A percentile compares a stretch with the other conserved stretches of the same genome.
Conservation (phyloP, 495 filamentous ascomycete species). For the Terfezia claveryi region DNA sequence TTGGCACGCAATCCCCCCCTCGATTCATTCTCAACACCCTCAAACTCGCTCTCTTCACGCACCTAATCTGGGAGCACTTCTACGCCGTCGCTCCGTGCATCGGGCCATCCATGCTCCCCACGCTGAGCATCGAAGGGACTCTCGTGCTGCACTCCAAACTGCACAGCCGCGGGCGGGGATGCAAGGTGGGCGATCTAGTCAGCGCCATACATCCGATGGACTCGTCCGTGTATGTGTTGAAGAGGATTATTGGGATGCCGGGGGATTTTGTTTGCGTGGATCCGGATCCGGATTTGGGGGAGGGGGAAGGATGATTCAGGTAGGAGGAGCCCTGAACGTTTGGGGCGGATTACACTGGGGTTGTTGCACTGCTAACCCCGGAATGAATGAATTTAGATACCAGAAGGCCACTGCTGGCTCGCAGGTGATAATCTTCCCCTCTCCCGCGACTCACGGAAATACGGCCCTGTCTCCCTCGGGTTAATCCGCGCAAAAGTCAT, state of each 20-base stretch:
- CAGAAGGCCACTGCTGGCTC: conserved; percentile 72
- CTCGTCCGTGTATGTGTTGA: conserved; percentile 39
- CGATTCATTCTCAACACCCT: conserved; percentile 13
- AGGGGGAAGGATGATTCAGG: conserved; percentile 47
- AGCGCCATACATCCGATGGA: conserved; percentile 51
- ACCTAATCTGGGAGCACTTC: conserved; percentile 37
- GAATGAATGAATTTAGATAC: conserved; percentile 33
- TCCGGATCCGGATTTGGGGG: conserved; percentile 22
- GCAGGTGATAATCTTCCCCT: conserved; percentile 66
- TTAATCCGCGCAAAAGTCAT: conserved; percentile 75
- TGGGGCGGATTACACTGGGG: not conserved
- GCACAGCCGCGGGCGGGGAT: conserved; percentile 42
- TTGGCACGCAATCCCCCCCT: conserved; percentile 6
- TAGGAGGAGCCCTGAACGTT: conserved; percentile 13
- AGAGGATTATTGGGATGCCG: conserved; percentile 66
- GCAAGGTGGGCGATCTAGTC: conserved; percentile 66
- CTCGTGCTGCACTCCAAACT: conserved; percentile 41
- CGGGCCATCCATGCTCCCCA: conserved; percentile 67
- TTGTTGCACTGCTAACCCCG: not conserved
- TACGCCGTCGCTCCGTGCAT: conserved; percentile 29
- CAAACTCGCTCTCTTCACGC: conserved; percentile 29
- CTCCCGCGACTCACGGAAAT: conserved; percentile 67
- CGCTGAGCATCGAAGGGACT: conserved; percentile 41
- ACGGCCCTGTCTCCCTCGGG: conserved; percentile 65
- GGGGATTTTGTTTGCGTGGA: conserved; percentile 75